Conservation (phyloP, 2,329 filamentous ascomycete genomes). For the Nakataea oryzae region DNA sequence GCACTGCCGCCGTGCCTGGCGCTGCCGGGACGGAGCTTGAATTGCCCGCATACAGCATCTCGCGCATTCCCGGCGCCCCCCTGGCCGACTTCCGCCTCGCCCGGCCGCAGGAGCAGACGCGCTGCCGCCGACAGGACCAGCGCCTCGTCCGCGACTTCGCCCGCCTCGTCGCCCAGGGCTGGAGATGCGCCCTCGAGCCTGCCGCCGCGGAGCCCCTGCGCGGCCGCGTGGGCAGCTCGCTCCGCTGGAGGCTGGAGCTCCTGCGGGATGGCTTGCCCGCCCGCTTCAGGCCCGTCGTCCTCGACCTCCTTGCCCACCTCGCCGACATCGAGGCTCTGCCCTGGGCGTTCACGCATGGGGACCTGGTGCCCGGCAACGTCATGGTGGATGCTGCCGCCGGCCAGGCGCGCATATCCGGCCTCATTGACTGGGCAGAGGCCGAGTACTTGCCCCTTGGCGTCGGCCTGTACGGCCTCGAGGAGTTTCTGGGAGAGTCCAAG, state of each 20-base stretch:
- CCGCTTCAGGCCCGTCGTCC: constrained; percentile 19
- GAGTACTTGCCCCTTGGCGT: constrained; percentile 50
- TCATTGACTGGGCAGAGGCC: constrained; percentile 57
- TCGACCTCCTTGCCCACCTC: constrained; percentile 16
- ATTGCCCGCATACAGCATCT: constrained; percentile 30
- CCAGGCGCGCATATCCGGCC: constrained; percentile 27
- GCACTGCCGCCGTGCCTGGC: constrained; percentile 16
- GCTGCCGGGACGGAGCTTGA: constrained; percentile 3
- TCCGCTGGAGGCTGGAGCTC: constrained; percentile 25
- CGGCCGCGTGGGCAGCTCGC: constrained; percentile 27
- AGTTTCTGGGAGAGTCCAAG: constrained; percentile 37
- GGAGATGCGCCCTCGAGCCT: not conserved
- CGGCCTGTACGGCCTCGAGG: constrained; percentile 49
- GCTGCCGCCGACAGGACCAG: constrained; percentile 8
- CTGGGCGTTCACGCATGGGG: constrained; percentile 50
- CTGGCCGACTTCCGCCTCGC: constrained; percentile 20
- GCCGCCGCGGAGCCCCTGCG: constrained; percentile 7
- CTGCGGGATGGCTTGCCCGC: constrained; percentile 24
- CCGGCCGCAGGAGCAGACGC: constrained; percentile 1
- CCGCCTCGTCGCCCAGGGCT: constrained; percentile 20
- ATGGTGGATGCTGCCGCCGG: constrained; percentile 24
- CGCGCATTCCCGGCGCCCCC: constrained; percentile 28
- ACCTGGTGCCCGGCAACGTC: constrained; percentile 47
- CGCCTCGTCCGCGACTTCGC: constrained; percentile 30
- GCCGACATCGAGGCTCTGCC: constrained; percentile 31